Percentiles rank a stretch among this genome's conserved stretches.
Conservation (phyloP, 495 filamentous ascomycete species). For the Hamigera avellanea region DNA sequence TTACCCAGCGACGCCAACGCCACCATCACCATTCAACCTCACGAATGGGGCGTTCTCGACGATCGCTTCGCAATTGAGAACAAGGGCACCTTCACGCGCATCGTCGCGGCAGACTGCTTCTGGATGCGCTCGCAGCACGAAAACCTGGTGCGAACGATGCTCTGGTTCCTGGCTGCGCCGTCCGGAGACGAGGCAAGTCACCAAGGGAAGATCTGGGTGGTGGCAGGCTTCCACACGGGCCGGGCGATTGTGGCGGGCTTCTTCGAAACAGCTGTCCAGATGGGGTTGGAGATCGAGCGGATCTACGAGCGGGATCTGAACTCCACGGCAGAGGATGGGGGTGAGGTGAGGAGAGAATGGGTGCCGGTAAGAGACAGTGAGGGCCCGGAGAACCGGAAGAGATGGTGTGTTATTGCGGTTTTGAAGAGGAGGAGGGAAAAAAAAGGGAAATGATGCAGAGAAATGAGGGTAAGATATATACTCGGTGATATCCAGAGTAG, state of each 20-base stretch:
- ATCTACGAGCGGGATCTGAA: slow-evolving; percentile 69
- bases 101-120: slow-evolving; percentile 73
- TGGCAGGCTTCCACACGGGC: slow-evolving; percentile 80
- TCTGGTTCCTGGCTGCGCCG: slow-evolving; percentile 49
- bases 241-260: slow-evolving; percentile 58
- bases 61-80: slow-evolving; percentile 41
- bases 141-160: slow-evolving; percentile 57
- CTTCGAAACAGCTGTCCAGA: slow-evolving; percentile 47
- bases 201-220: slow-evolving; percentile 47
- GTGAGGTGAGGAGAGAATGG: slow-evolving; percentile 54
- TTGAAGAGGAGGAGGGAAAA: slow-evolving; percentile 30
- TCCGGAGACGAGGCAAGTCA: not conserved
- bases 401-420: slow-evolving; percentile 68
- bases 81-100: slow-evolving; percentile 46
- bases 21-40: slow-evolving; percentile 40
- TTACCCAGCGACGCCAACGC: slow-evolving; percentile 6
- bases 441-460: not conserved
- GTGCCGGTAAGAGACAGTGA: slow-evolving; percentile 40
- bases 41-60: slow-evolving; percentile 58
- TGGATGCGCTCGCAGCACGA: slow-evolving; percentile 77
- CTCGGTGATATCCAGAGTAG: too few species aligned
- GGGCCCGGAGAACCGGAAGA: slow-evolving; percentile 52
- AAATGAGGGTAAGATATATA: not conserved
- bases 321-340: slow-evolving; percentile 38
- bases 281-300: slow-evolving; percentile 54